Base-by-base conservation (phyloP, 306 rosid species). In the Dalbergia oliveri region DNA sequence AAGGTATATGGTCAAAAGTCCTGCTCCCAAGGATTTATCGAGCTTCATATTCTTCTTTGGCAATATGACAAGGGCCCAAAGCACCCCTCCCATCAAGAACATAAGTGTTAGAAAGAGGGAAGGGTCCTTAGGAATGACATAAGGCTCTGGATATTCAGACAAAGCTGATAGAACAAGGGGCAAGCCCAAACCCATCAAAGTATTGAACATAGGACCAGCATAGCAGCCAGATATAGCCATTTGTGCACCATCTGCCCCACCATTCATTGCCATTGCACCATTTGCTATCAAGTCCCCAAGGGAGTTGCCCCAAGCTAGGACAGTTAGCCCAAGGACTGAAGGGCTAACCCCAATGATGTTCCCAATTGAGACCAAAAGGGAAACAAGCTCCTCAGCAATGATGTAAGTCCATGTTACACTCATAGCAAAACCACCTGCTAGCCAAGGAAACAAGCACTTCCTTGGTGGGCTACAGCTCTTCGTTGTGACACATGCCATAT, bases 371-470 rank as follows among this genome's bases (percentile, higher is more conserved):
- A 87, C 83, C 82, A 94, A 70, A 47, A 94, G 81, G 1, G 89
- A 87, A 8, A 94, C 93, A 23, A 94, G 72, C 72, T 94, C 98
- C 43, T 86, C 87, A 12, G 95, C 98, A 51, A 82, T 75, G 33
- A 94, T 84, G 8, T 94, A 94, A 57, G 91, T 94, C 98, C 98
- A 94, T 13, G 89, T 86, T 11, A 94, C 81, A 69, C 97, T 91
- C 98, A 91, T 94, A 9, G 59, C 63, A 81, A 94, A 94, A 0
- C 95, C 97, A 11, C 90, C 93, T 11, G 85, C 87, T 0, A 91
- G 81, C 98, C 97, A 94, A 0, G 88, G 92, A 11, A 90, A 88
- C 49, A 90, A 66, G 57, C 84, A 84, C 44, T 79, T 87, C 37
- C 54, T 88, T 81, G 98, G 98, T 34, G 98, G 95, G 73, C 83